Conservation (phyloP, 495 filamentous ascomycete species). For the Penicillium waksmanii region DNA sequence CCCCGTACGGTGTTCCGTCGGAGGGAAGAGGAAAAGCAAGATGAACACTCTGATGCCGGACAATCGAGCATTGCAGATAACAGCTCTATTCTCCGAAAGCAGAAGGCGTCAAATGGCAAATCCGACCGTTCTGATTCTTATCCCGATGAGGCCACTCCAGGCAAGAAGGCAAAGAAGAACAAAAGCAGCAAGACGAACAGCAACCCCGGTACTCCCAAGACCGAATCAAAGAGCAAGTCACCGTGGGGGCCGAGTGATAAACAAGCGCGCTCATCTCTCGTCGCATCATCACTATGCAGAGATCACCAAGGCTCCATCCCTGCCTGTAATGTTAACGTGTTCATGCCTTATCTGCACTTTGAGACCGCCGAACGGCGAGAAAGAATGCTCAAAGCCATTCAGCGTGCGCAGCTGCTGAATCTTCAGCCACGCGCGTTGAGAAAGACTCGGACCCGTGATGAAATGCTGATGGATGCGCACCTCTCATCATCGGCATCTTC, state of each 20-base stretch:
- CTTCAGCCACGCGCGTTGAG: slow-evolving; percentile 29
- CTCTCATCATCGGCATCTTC: slow-evolving; percentile 55
- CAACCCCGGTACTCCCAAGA: slow-evolving; percentile 35
- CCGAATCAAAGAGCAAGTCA: slow-evolving; percentile 43
- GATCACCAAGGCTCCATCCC: slow-evolving; percentile 28
- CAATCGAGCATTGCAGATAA: slow-evolving; percentile 12
- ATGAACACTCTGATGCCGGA: slow-evolving; percentile 30
- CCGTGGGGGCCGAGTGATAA: slow-evolving; percentile 28
- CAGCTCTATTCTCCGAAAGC: slow-evolving; percentile 25
- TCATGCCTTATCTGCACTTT: slow-evolving; percentile 73
- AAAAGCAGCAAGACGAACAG: slow-evolving; percentile 46
- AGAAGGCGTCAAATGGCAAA: slow-evolving; percentile 33
- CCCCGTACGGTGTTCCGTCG: slow-evolving; percentile 45
- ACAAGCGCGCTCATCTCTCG: slow-evolving; percentile 18
- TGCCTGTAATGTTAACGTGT: slow-evolving; percentile 58
- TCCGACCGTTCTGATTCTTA: slow-evolving; percentile 33
- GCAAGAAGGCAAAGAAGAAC: slow-evolving; percentile 42
- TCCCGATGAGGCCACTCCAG: slow-evolving; percentile 33
- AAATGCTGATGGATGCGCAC: slow-evolving; percentile 67
- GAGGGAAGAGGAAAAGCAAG: slow-evolving; percentile 42
- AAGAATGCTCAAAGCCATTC: slow-evolving; percentile 64
- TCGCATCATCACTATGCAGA: slow-evolving; percentile 33
- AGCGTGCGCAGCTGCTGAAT: slow-evolving; percentile 43
- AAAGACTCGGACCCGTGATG: slow-evolving; percentile 51
- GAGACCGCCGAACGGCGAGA: slow-evolving; percentile 60